Evolutionary conservation across 2,329 filamentous ascomycete genomes (phyloP).

Genomic region (Clarireedia paspali): DNA sequence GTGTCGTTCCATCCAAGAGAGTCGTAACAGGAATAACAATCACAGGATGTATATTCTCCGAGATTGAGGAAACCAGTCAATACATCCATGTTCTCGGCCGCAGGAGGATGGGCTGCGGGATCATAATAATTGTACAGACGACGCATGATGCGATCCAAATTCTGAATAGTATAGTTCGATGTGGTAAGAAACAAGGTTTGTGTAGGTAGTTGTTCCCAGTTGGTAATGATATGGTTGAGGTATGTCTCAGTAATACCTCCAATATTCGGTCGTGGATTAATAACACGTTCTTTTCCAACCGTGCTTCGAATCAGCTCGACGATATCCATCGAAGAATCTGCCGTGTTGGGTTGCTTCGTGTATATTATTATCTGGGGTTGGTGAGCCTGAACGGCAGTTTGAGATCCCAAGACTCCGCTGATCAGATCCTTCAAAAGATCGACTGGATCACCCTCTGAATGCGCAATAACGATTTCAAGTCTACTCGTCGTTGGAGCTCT

Average conservation of each 20-base stretch:
- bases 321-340: conserved; percentile 1
- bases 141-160: conserved; percentile 3
- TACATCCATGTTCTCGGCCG: conserved; percentile 33
- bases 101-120: conserved; percentile 28
- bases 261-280: conserved; percentile 29
- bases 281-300: neutral
- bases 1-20: conserved; percentile 33
- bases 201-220: conserved; percentile 36
- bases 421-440: conserved; percentile 17
- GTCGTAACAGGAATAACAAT: conserved; percentile 35
- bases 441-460: conserved; percentile 19
- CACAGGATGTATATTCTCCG: conserved; percentile 33
- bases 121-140: conserved; percentile 19
- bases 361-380: conserved; percentile 22
- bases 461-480: conserved; percentile 25
- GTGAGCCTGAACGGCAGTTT: conserved; percentile 9
- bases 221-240: conserved; percentile 36
- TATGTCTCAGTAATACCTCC: conserved; percentile 40
- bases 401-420: conserved; percentile 11
- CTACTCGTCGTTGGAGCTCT: conserved; percentile 17
- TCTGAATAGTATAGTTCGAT: neutral
- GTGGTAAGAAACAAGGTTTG: conserved; percentile 38
- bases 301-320: conserved; percentile 4
- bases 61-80: conserved; percentile 37
- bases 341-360: conserved; percentile 19